Percentiles rank a stretch among this genome's conserved stretches.
These are phyloP conservation scores for Tylopilus subfusipes DNA, from an alignment of 768 basidiomycete genomes.

Conservation along the genomic window DNA sequence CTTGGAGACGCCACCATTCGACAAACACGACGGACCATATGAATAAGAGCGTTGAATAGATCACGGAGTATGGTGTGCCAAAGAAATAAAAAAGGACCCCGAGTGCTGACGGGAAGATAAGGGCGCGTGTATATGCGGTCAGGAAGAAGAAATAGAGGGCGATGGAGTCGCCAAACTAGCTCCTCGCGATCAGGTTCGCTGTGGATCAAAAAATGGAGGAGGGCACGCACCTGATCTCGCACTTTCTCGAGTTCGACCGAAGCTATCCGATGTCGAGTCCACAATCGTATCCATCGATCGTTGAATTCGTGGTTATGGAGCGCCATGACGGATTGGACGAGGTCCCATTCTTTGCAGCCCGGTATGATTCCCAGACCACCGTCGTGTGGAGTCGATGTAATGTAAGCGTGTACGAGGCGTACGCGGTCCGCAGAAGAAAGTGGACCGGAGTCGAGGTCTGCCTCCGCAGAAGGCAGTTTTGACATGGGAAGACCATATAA, in stretches of 20 bases:
- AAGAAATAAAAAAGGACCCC: conserved; percentile 71
- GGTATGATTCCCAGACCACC: conserved; percentile 84
- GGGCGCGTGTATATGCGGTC: conserved; percentile 74
- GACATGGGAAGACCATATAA: conserved; percentile 67
- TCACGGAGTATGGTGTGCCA: conserved; percentile 66
- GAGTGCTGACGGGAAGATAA: conserved; percentile 70
- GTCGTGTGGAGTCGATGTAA: conserved; percentile 68
- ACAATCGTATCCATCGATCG: conserved; percentile 69
- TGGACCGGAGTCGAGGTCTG: conserved; percentile 42
- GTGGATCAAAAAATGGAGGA: background rate
- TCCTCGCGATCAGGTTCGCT: background rate
- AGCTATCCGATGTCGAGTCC: conserved; percentile 64
- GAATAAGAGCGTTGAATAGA: conserved; percentile 73
- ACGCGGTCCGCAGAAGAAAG: conserved; percentile 74
- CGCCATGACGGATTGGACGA: conserved; percentile 76
- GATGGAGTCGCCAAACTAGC: conserved; percentile 72
- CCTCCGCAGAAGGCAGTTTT: conserved; percentile 39
- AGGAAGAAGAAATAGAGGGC: conserved; percentile 91
- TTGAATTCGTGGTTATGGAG: conserved; percentile 85
- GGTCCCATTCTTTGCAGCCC: conserved; percentile 67
- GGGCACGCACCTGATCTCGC: conserved; percentile 59
- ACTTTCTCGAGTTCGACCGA: conserved; percentile 66
- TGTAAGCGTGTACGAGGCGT: conserved; percentile 68
- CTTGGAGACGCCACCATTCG: conserved; percentile 88
- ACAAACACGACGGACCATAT: conserved; percentile 85